A percentile compares a stretch with the other conserved stretches of the same genome.
These are phyloP conservation scores for Penicillium oxalicum DNA, from an alignment of 2,329 filamentous ascomycete genomes.

Conservation along the genomic window DNA sequence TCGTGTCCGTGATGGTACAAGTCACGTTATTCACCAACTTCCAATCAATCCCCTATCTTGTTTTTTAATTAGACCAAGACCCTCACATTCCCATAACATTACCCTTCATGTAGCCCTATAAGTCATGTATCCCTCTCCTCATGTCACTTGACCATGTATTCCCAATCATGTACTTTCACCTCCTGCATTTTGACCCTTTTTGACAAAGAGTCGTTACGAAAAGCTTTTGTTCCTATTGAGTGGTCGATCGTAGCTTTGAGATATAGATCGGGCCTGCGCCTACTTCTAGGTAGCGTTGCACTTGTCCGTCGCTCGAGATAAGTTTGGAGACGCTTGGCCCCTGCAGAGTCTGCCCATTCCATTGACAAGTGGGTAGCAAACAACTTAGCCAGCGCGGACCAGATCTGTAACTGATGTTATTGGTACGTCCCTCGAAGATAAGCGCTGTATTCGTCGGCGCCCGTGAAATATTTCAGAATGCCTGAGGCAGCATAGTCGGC, in stretches of 20 bases:
- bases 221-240: conserved; percentile 14
- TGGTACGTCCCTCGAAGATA: too few species aligned
- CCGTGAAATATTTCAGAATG: too few species aligned
- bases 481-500: too few species aligned
- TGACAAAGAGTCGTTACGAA: conserved; percentile 33
- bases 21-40: conserved; percentile 19
- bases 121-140: conserved; percentile 34
- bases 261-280: background rate
- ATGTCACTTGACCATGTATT: conserved; percentile 17
- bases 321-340: too few species aligned
- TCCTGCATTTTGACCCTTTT: conserved; percentile 16
- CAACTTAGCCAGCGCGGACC: too few species aligned
- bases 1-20: conserved; percentile 14
- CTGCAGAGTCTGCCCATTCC: too few species aligned
- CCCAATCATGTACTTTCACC: conserved; percentile 32
- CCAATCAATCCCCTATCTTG: conserved; percentile 17
- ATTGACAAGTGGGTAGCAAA: too few species aligned
- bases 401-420: too few species aligned
- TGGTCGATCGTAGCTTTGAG: conserved; percentile 15
- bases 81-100: conserved; percentile 27
- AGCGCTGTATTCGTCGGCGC: too few species aligned
- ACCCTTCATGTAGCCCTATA: conserved; percentile 27
- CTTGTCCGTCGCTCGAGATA: too few species aligned
- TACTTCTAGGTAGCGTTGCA: background rate
- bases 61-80: conserved; percentile 36